Evolutionary conservation across 805 yeast genomes (phyloP).

Genomic region (Kurtzmaniella cleridarum): DNA sequence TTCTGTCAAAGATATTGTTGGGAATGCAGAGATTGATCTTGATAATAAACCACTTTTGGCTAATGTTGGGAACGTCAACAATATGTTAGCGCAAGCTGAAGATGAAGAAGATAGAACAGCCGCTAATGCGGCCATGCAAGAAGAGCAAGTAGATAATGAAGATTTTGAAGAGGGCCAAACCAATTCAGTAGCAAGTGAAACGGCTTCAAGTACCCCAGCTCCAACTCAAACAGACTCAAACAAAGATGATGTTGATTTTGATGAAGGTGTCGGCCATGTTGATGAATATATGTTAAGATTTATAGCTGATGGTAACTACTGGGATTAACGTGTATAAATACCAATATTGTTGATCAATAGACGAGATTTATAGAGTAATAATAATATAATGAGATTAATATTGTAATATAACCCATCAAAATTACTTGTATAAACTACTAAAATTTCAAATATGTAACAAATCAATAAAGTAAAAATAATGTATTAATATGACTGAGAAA

Average conservation of each 20-base stretch:
- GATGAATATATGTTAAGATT: slow-evolving; percentile 95
- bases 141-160: slow-evolving; percentile 75
- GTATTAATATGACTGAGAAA: no score
- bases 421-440: no score
- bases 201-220: slow-evolving; percentile 16
- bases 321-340: slow-evolving; percentile 11
- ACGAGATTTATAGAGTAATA: no score
- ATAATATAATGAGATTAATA: no score
- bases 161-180: slow-evolving; percentile 56
- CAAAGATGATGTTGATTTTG: slow-evolving; percentile 41
- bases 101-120: slow-evolving; percentile 90
- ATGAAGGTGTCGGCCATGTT: slow-evolving; percentile 70
- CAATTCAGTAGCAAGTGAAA: slow-evolving; percentile 16
- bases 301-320: slow-evolving; percentile 76
- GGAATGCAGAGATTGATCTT: slow-evolving; percentile 45
- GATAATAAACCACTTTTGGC: slow-evolving; percentile 37
- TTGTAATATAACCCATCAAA: no score
- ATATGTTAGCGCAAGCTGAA: slow-evolving; percentile 83
- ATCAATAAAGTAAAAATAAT: no score
- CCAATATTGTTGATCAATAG: no score
- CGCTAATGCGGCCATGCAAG: slow-evolving; percentile 83
- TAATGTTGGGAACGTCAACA: slow-evolving; percentile 41
- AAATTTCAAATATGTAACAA: no score
- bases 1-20: slow-evolving; percentile 80
- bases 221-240: slow-evolving; percentile 18